Base-by-base conservation (phyloP, 345 rosid species). In the Durio zibethinus region DNA sequence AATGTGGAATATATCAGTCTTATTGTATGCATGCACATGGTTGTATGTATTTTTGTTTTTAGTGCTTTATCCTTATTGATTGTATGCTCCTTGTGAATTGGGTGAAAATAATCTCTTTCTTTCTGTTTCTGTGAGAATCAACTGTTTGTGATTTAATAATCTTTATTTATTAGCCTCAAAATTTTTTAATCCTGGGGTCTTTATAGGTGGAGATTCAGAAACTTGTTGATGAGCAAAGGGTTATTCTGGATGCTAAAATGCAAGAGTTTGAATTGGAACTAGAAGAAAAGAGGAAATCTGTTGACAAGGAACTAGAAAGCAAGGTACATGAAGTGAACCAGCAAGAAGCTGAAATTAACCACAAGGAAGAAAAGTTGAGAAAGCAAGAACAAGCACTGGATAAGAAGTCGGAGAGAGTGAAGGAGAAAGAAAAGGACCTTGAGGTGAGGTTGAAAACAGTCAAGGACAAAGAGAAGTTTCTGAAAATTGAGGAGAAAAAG, bases 341-440 rank as follows among this genome's bases (percentile, higher is more conserved):
- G 61, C 84, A 33, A 72, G 87, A 85, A 82, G 83, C 54, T 40
- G 92, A 91, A 79, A 80, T 87, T 73, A 68, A 78, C 75, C 89
- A 88, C 80, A 84, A 79, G 57, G 89, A 83, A 86, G 90, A 90
- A 74, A 85, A 82, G 87, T 52, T 90, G 83, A 76, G 67, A 64
- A 90, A 90, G 79, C 80, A 83, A 77, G 94, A 87, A 79, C 85
- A 88, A 77, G 84, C 86, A 66, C 77, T 88, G 82, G 86, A 88
- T 72, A 83, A 61, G 79, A 88, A 82, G 84, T 75, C 82, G 29
- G 94, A 85, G 78, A 89, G 85, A 76, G 73, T 85, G 80, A 87
- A 89, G 83, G 97, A 90, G 85, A 91, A 88, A 86, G 95, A 89
- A 68, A 88, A 88, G 81, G 94, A 90, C 61, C 83, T 89, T 72